phyloP scores from a whole-genome alignment of 2,329 filamentous ascomycete genomes.

The Didymella glomerata region DNA sequence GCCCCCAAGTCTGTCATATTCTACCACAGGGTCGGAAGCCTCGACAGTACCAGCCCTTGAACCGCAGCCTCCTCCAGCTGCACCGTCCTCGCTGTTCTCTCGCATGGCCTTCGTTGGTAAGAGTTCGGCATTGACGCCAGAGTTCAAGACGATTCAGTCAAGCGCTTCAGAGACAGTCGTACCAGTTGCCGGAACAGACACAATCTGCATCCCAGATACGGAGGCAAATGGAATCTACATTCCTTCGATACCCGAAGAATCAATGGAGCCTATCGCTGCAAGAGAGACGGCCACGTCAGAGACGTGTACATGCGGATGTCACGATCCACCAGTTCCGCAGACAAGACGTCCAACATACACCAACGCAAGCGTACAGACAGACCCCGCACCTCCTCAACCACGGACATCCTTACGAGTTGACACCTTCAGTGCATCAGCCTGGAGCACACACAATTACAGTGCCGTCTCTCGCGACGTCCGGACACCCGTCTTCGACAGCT shows the following conservation, averaged over 20 bases:
- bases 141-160: neutral
- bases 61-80: neutral
- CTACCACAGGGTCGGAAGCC: neutral
- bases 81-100: neutral
- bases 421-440: constrained; percentile 18
- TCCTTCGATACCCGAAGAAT: neutral
- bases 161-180: neutral
- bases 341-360: constrained; percentile 26
- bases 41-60: neutral
- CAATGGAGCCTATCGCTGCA: neutral
- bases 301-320: constrained; percentile 27
- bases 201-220: too few relatives aligned
- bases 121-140: constrained; percentile 14
- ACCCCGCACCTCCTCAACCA: constrained; percentile 20
- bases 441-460: constrained; percentile 18
- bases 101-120: neutral
- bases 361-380: constrained; percentile 39
- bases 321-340: neutral
- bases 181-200: constrained; percentile 40
- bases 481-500: constrained; percentile 25
- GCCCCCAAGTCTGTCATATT: neutral
- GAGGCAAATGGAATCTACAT: too few relatives aligned
- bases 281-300: neutral
- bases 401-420: constrained; percentile 25
- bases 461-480: constrained; percentile 27